Conservation (phyloP, 1,139 yeast genomes). For the Yamadazyma songkhlaensis region DNA sequence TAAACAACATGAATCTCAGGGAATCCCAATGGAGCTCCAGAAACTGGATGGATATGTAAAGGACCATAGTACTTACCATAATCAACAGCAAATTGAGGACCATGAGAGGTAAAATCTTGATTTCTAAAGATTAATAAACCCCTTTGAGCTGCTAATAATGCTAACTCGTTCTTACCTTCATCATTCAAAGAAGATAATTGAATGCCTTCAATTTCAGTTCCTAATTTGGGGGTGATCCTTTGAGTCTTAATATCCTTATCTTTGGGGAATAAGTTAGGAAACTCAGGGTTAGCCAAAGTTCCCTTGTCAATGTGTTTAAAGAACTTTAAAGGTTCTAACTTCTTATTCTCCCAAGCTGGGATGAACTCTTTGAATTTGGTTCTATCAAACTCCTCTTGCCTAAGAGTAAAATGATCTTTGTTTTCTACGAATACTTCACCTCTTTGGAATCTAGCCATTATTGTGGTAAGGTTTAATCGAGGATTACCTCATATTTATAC, state of each 20-base stretch:
- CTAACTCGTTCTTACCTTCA: conserved; percentile 61
- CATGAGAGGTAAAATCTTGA: conserved; percentile 59
- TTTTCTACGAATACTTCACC: conserved; percentile 2
- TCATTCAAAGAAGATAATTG: conserved; percentile 53
- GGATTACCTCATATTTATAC: background rate
- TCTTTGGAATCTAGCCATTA: conserved; percentile 3
- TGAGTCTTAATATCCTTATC: conserved; percentile 26
- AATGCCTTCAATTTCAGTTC: conserved; percentile 59
- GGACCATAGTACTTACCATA: conserved; percentile 66
- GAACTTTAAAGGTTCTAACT: conserved; percentile 43
- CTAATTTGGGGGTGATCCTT: conserved; percentile 60
- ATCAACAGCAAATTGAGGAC: conserved; percentile 51
- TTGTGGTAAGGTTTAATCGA: background rate
- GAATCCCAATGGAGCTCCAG: conserved; percentile 60
- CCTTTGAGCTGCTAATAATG: conserved; percentile 60
- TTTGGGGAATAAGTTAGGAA: conserved; percentile 48
- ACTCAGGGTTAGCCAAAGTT: conserved; percentile 52
- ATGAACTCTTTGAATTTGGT: conserved; percentile 34
- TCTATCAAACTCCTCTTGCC: conserved; percentile 7
- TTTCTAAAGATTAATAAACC: conserved; percentile 68
- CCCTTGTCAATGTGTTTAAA: conserved; percentile 55
- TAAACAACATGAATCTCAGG: conserved; percentile 65
- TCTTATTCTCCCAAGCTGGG: conserved; percentile 49
- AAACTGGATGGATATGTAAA: conserved; percentile 71
- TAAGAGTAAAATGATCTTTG: conserved; percentile 1